These are phyloP conservation scores for Madurella mycetomatis DNA, from an alignment of 2,329 filamentous ascomycete genomes.

Conservation along the genomic window DNA sequence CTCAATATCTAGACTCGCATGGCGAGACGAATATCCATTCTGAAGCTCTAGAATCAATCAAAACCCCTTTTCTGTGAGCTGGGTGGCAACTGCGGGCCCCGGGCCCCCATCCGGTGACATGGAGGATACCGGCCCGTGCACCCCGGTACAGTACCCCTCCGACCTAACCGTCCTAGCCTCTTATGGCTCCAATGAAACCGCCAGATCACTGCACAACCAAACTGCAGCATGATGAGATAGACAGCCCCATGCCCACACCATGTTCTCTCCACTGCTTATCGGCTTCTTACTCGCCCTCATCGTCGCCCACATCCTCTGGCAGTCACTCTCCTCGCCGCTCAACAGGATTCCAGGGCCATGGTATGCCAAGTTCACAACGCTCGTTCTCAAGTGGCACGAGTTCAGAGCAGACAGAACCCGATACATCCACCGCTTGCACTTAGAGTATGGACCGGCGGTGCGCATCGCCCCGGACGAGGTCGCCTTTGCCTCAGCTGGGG, in stretches of 20 bases:
- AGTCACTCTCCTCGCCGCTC: constrained; percentile 32
- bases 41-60: too few species aligned
- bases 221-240: not conserved
- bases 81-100: not conserved
- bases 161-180: not conserved
- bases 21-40: too few species aligned
- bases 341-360: constrained; percentile 46
- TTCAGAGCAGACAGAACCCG: constrained; percentile 47
- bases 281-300: constrained; percentile 11
- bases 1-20: too few species aligned
- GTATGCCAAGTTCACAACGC: constrained; percentile 46
- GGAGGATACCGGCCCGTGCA: constrained; percentile 11
- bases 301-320: constrained; percentile 10
- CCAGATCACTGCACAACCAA: not conserved
- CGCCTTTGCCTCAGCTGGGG: constrained; percentile 52
- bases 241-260: constrained; percentile 1
- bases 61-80: not conserved
- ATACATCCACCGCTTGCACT: constrained; percentile 54
- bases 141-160: constrained; percentile 12
- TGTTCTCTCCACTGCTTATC: constrained; percentile 19
- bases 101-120: constrained; percentile 1
- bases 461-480: constrained; percentile 56
- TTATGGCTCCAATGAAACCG: not conserved
- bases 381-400: constrained; percentile 53
- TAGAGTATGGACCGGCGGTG: constrained; percentile 52